A percentile compares a stretch with the other conserved stretches of the same genome.
Conservation (phyloP, 306 rosid species). For the Hippophae tibetana region DNA sequence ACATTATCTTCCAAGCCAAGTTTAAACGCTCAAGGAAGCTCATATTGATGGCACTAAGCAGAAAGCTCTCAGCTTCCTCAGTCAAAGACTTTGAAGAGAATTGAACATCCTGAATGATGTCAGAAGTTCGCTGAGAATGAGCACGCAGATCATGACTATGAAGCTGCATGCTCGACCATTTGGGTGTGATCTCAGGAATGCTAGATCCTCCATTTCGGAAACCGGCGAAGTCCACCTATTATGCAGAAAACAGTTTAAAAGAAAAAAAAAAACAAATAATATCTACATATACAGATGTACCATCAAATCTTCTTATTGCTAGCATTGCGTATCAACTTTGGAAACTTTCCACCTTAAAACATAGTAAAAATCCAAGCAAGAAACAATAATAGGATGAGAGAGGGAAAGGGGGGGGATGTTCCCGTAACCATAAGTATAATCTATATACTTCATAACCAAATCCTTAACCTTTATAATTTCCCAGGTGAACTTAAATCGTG, state of each 20-base stretch:
- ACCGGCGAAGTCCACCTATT: slow-evolving; percentile 49
- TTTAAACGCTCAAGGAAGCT: slow-evolving; percentile 79
- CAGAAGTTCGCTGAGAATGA: slow-evolving; percentile 35
- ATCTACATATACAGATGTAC: background rate
- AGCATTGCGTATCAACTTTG: too few species aligned
- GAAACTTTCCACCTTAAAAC: too few species aligned
- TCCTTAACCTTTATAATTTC: too few species aligned
- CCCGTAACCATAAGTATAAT: too few species aligned
- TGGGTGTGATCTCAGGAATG: slow-evolving; percentile 38
- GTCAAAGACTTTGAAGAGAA: slow-evolving; percentile 38
- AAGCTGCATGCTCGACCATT: slow-evolving; percentile 34
- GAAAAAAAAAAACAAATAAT: slow-evolving; percentile 10
- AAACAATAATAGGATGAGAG: too few species aligned
- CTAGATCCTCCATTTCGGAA: slow-evolving; percentile 44
- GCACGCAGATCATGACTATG: slow-evolving; percentile 30
- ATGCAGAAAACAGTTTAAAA: slow-evolving; percentile 15
- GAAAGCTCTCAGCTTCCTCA: slow-evolving; percentile 69
- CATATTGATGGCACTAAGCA: slow-evolving; percentile 80
- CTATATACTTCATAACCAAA: too few species aligned
- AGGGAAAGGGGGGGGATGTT: too few species aligned
- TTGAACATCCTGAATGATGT: slow-evolving; percentile 28
- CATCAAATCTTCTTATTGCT: too few species aligned
- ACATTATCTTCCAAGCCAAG: slow-evolving; percentile 86
- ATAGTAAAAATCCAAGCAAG: too few species aligned
- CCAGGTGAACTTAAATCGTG: too few species aligned